These are phyloP conservation scores for Eucalyptus marginata DNA, from an alignment of 345 rosid genomes.

Conservation along the genomic window DNA sequence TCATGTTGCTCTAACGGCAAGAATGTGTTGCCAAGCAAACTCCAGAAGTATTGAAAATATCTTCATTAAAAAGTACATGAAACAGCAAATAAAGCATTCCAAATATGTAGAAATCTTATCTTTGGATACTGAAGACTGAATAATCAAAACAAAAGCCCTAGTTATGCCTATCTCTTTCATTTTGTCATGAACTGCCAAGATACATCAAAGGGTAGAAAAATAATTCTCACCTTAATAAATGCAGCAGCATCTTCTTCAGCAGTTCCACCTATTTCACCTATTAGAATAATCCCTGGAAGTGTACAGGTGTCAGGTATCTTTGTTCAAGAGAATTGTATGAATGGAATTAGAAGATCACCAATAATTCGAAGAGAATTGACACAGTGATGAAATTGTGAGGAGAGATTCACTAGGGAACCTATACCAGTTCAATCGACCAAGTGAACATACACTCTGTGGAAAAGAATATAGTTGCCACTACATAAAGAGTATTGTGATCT, in stretches of 20 bases:
- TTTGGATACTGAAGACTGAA: background rate
- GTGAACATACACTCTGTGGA: background rate
- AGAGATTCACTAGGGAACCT: background rate
- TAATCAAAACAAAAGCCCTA: background rate
- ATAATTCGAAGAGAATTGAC: background rate
- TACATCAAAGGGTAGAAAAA: background rate
- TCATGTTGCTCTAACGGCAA: background rate
- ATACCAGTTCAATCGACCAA: background rate
- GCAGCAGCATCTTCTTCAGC: constrained; percentile 99
- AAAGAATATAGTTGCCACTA: background rate
- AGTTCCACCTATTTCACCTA: constrained; percentile 97
- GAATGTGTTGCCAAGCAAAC: background rate
- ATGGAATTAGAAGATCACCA: background rate
- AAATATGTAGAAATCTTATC: background rate
- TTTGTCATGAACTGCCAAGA: background rate
- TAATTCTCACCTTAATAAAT: constrained; percentile 51
- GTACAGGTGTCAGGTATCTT: background rate
- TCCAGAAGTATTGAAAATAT: background rate
- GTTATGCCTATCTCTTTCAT: background rate
- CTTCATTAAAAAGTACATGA: background rate
- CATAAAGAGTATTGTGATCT: background rate
- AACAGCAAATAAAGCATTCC: background rate
- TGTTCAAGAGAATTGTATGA: background rate
- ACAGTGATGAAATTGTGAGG: background rate
- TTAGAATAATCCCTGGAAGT: constrained; percentile 68